phyloP scores from a whole-genome alignment of 768 basidiomycete species.

The Lactarius psammicola region DNA sequence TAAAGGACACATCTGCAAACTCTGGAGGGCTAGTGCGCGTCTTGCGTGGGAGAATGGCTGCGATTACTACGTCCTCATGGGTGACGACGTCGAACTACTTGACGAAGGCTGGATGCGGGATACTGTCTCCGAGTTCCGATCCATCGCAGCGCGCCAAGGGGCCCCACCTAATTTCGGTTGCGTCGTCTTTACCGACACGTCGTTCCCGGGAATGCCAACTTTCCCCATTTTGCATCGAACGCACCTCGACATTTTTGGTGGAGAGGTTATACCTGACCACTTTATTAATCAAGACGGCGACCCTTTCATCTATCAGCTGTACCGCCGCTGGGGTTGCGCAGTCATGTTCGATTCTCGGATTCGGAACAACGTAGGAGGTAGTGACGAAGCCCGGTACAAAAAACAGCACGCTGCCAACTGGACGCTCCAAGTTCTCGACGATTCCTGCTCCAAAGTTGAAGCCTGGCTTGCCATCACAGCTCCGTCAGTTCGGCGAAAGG shows the following conservation, averaged over 20 bases:
- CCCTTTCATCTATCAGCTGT: constrained; percentile 58
- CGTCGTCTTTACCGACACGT: constrained; percentile 53
- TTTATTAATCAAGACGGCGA: constrained; percentile 63
- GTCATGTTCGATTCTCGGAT: constrained; percentile 45
- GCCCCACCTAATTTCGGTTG: constrained; percentile 53
- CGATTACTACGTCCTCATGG: constrained; percentile 53
- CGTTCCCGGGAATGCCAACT: constrained; percentile 61
- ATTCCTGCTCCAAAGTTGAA: constrained; percentile 40
- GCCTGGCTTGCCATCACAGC: constrained; percentile 38
- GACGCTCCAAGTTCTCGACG: constrained; percentile 48
- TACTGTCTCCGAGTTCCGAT: constrained; percentile 40
- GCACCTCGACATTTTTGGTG: constrained; percentile 55
- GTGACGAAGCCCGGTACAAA: constrained; percentile 45
- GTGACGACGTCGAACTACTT: constrained; percentile 52
- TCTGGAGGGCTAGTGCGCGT: constrained; percentile 53
- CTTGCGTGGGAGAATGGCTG: constrained; percentile 48
- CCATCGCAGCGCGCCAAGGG: constrained; percentile 34
- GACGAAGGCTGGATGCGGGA: constrained; percentile 54
- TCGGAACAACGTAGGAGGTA: constrained; percentile 48
- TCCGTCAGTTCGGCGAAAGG: constrained; percentile 34
- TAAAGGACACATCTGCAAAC: constrained; percentile 48
- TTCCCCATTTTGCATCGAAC: constrained; percentile 56
- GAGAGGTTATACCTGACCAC: constrained; percentile 47
- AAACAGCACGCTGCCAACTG: constrained; percentile 47
- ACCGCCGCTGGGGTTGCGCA: constrained; percentile 54